A percentile compares a stretch with the other conserved stretches of the same genome.
Conservation (phyloP, 495 filamentous ascomycete genomes). For the Penicillium antarcticum region DNA sequence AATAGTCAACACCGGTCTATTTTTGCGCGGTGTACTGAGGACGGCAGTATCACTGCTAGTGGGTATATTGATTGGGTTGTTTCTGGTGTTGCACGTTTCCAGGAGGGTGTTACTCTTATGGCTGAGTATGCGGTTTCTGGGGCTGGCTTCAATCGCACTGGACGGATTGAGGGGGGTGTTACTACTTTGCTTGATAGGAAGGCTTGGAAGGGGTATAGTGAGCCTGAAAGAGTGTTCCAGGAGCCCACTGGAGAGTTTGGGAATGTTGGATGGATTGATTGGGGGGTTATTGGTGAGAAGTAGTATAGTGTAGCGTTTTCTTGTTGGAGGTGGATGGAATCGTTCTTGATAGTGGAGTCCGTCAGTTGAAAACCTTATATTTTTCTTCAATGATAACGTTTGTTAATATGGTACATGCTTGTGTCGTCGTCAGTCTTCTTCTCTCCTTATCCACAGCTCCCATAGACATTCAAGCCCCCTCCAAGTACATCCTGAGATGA, state of each 20-base stretch:
- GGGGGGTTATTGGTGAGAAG: slow-evolving; percentile 12
- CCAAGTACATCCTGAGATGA: slow-evolving; percentile 18
- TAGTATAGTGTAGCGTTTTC: no score
- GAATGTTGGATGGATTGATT: slow-evolving; percentile 55
- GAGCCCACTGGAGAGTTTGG: slow-evolving; percentile 42
- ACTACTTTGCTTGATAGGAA: slow-evolving; percentile 38
- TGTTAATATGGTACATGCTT: no score
- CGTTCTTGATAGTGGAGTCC: no score
- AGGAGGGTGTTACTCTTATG: slow-evolving; percentile 46
- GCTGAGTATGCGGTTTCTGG: slow-evolving; percentile 54
- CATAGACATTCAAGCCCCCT: slow-evolving; percentile 18
- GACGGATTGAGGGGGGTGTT: slow-evolving; percentile 36
- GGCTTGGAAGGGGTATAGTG: slow-evolving; percentile 40
- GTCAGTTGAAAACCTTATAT: no score
- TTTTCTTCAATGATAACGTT: no score
- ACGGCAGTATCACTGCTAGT: slow-evolving; percentile 44
- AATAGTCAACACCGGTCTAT: slow-evolving; percentile 53
- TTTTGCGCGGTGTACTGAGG: slow-evolving; percentile 51
- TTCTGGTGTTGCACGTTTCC: slow-evolving; percentile 32
- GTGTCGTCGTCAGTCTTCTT: no score
- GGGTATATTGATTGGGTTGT: slow-evolving; percentile 56
- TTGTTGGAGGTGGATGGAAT: no score
- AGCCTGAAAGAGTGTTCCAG: slow-evolving; percentile 53
- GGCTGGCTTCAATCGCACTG: slow-evolving; percentile 52
- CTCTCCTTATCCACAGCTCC: slow-evolving; percentile 17